Percentiles rank a stretch among this genome's conserved stretches.
Conservation (phyloP, 176 grass and related monocot species). For the Carex cristatella region DNA sequence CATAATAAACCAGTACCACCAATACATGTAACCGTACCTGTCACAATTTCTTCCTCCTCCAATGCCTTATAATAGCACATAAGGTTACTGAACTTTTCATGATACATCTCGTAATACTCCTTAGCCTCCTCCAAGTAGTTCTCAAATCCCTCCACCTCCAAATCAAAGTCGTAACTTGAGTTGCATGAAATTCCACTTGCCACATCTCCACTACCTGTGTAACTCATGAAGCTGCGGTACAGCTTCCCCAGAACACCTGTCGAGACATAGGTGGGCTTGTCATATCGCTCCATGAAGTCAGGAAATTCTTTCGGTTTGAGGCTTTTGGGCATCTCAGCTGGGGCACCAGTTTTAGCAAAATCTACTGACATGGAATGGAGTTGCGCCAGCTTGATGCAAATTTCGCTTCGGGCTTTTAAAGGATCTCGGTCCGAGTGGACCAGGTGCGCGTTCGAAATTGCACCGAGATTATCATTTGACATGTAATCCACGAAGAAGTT, state of each 20-base stretch:
- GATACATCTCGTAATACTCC: slow-evolving; percentile 46
- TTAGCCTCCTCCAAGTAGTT: slow-evolving; percentile 47
- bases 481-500: slow-evolving; percentile 91
- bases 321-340: slow-evolving; percentile 60
- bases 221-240: slow-evolving; percentile 32
- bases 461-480: slow-evolving; percentile 64
- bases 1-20: background rate
- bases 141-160: slow-evolving; percentile 51
- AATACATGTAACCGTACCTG: slow-evolving; percentile 15
- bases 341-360: slow-evolving; percentile 80
- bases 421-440: slow-evolving; percentile 62
- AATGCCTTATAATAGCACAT: slow-evolving; percentile 63
- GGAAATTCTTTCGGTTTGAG: slow-evolving; percentile 68
- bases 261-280: slow-evolving; percentile 55
- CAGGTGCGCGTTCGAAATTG: slow-evolving; percentile 72
- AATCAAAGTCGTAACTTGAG: slow-evolving; percentile 45
- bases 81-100: slow-evolving; percentile 57
- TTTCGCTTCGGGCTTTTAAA: slow-evolving; percentile 56
- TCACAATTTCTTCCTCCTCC: slow-evolving; percentile 88
- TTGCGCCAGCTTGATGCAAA: slow-evolving; percentile 68
- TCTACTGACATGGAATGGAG: slow-evolving; percentile 93
- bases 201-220: slow-evolving; percentile 18
- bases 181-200: background rate
- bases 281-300: slow-evolving; percentile 86
- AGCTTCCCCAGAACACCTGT: slow-evolving; percentile 62